Percentiles rank a stretch among this genome's conserved stretches.
phyloP scores from a whole-genome alignment of 495 filamentous ascomycete genomes.

The Cetradonia linearis region DNA sequence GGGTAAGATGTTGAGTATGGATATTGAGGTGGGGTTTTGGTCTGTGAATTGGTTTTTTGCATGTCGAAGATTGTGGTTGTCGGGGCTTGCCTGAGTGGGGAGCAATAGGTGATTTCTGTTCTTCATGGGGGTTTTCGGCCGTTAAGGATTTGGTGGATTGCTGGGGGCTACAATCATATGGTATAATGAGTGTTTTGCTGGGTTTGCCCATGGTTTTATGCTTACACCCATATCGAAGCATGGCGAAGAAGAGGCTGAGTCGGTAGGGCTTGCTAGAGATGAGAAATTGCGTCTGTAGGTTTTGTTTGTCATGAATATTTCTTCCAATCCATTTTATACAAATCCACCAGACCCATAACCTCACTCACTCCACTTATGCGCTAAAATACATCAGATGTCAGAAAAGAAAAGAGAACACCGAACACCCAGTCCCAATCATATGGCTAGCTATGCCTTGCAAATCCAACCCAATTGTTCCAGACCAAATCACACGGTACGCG shows the following conservation, averaged over 20 bases:
- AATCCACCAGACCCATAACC: neutral
- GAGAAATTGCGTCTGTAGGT: too few species aligned
- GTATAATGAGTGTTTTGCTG: too few species aligned
- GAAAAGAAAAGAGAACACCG: neutral
- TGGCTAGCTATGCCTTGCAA: neutral
- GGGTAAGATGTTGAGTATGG: too few species aligned
- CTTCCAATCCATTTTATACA: neutral
- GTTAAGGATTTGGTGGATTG: too few species aligned
- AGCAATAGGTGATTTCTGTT: too few species aligned
- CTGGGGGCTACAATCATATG: too few species aligned
- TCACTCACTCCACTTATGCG: constrained; percentile 2
- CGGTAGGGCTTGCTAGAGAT: neutral
- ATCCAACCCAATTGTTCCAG: neutral
- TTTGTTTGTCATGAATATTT: neutral
- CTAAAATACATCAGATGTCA: neutral
- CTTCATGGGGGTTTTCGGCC: too few species aligned
- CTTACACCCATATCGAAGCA: neutral
- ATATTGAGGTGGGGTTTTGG: too few species aligned
- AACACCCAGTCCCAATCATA: neutral
- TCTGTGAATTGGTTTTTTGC: too few species aligned
- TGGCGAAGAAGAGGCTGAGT: neutral
- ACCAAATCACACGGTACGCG: constrained; percentile 7
- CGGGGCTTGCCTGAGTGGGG: too few species aligned
- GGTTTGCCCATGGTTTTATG: neutral
- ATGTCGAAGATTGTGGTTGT: too few species aligned